Evolutionary conservation across 2,329 filamentous ascomycete genomes (phyloP).

Genomic region (Chalara sp.): DNA sequence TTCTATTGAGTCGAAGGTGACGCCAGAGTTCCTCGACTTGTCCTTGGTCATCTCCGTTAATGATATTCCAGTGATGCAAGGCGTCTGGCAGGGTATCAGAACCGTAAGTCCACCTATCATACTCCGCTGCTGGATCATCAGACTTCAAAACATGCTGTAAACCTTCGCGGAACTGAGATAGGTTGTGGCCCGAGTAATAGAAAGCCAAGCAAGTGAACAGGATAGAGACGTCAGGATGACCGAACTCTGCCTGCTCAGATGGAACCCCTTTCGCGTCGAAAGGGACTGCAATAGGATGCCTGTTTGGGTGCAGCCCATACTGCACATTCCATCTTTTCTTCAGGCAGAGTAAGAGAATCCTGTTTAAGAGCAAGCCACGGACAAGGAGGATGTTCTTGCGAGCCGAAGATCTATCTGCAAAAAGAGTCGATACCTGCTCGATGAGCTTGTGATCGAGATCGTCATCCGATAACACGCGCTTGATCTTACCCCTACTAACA

Average conservation of each 20-base stretch:
- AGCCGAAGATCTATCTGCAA: slow-evolving; percentile 27
- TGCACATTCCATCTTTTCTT: slow-evolving; percentile 53
- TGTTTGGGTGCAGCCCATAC: slow-evolving; percentile 49
- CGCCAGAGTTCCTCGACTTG: slow-evolving; percentile 46
- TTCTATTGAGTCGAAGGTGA: slow-evolving; percentile 39
- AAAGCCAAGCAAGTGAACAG: slow-evolving; percentile 59
- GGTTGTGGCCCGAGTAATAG: slow-evolving; percentile 54
- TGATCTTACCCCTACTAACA: slow-evolving; percentile 3
- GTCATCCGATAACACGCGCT: slow-evolving; percentile 19
- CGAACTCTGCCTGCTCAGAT: slow-evolving; percentile 55
- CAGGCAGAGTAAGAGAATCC: slow-evolving; percentile 43
- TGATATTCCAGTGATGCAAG: slow-evolving; percentile 44
- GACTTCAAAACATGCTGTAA: slow-evolving; percentile 46
- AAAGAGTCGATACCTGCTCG: slow-evolving; percentile 22
- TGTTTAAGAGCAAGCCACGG: slow-evolving; percentile 54
- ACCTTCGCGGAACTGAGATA: slow-evolving; percentile 40
- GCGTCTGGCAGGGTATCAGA: slow-evolving; percentile 35
- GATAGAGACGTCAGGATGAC: slow-evolving; percentile 62
- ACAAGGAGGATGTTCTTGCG: slow-evolving; percentile 43
- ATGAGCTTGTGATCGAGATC: slow-evolving; percentile 16
- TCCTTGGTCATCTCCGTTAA: slow-evolving; percentile 51
- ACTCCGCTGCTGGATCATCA: slow-evolving; percentile 47
- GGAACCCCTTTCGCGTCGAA: slow-evolving; percentile 61
- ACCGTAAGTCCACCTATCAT: slow-evolving; percentile 41
- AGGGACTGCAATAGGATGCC: slow-evolving; percentile 59